Base-by-base conservation (phyloP, 148 eudicot genomes). In the Polygonum aviculare region DNA sequence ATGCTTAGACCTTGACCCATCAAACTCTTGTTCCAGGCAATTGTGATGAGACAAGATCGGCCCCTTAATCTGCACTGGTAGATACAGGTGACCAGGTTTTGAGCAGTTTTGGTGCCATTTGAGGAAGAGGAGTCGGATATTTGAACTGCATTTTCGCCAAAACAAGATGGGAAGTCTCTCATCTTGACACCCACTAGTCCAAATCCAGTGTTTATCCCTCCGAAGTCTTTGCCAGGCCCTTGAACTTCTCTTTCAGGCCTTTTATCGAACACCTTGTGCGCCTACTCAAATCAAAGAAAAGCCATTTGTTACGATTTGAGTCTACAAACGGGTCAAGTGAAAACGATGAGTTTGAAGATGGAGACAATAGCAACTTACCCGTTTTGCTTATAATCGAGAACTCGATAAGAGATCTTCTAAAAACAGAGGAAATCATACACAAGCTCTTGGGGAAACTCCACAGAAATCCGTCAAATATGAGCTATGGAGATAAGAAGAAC, bases 161-260 rank as follows among this genome's bases (percentile, higher is more conserved):
- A 88, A 81, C 89, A 88, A 79, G 91, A 85, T 33, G 88, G 84
- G 52, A 88, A 88, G 77, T 88, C 91, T 48, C 84, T 88, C 91
- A 88, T 88, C 70, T 39, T 72, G 77, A 60, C 65, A 16, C 72
- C 74, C 31, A 16, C 10, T 39, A 38, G 19, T 70, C 74, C 49
- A 40, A 70, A 70, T 39, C 26, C 73, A 39, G 40, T 16, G 67
- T 39, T 9, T 60, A 41, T 65, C 26, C 52, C 76, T 36, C 19
- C 18, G 4, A 26, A 26, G 36, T 60, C 49, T 45, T 6, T 14
- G 2, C 14, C 63, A 52, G 39, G 2, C 54, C 18, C 55, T 39
- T 22, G 33, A 33, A 11, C 47, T 76, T 69, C 74, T 82, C 78
- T 83, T 79, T 78, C 65, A 22, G 81, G 38, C 67, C 48, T 79